Conservation (phyloP, 495 filamentous ascomycete species). For the Neurospora hispaniola region DNA sequence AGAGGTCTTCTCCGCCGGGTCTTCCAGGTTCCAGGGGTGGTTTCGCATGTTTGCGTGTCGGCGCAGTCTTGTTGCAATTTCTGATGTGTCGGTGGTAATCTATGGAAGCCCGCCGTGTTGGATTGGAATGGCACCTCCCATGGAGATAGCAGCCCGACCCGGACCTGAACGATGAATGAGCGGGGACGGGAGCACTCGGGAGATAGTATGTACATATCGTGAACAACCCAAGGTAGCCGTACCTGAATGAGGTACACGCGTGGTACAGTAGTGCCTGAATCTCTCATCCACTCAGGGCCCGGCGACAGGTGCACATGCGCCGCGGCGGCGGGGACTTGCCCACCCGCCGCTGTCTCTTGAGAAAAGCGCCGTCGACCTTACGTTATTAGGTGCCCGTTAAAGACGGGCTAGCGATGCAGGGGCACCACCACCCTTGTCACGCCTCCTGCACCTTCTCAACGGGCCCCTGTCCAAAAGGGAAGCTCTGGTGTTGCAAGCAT, state of each 20-base stretch:
- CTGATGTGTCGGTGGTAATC: background rate
- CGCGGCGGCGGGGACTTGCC: background rate
- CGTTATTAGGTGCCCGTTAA: background rate
- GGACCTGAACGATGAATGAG: background rate
- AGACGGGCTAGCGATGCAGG: background rate
- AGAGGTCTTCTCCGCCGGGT: background rate
- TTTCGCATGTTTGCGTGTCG: background rate
- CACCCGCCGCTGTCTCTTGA: background rate
- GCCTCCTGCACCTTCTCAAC: background rate
- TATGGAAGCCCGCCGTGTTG: background rate
- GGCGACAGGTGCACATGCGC: background rate
- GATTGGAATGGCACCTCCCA: background rate
- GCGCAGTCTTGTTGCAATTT: background rate
- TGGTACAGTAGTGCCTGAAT: background rate
- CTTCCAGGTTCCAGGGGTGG: background rate
- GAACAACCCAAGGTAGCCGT: background rate
- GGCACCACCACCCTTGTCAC: background rate
- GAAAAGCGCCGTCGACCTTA: background rate
- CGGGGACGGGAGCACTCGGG: too few species aligned
- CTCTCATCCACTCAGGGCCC: background rate
- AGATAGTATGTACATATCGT: background rate
- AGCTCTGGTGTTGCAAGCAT: background rate
- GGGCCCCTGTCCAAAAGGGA: background rate
- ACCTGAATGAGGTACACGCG: background rate
- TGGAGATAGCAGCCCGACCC: background rate